phyloP scores from a whole-genome alignment of 2,329 filamentous ascomycete species.

The Apiospora saccharicola region DNA sequence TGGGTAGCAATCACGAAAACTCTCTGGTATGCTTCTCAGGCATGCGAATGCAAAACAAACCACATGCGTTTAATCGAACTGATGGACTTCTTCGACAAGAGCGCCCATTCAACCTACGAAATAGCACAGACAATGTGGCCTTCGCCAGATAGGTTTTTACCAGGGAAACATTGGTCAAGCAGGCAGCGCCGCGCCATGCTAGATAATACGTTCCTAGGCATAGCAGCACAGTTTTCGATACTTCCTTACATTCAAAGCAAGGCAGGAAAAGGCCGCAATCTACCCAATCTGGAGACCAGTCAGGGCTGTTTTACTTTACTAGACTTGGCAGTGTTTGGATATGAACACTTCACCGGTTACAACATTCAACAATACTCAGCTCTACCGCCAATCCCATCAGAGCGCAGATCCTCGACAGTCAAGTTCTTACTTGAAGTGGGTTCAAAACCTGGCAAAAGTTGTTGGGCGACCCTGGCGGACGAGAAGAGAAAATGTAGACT shows the following conservation, averaged over 20 bases:
- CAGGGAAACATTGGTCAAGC: background rate
- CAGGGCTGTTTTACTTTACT: background rate
- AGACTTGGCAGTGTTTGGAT: background rate
- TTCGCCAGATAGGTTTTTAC: too few species aligned
- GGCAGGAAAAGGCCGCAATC: rapidly evolving
- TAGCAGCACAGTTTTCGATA: background rate
- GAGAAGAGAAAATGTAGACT: background rate
- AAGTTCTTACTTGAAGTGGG: background rate
- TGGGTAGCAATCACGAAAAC: background rate
- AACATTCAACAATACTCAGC: too few species aligned
- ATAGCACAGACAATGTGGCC: background rate
- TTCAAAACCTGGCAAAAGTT: background rate
- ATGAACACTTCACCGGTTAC: background rate
- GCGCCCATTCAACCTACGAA: background rate
- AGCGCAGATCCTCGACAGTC: background rate
- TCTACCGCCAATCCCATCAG: background rate
- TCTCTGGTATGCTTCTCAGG: background rate
- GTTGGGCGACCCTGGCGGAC: background rate
- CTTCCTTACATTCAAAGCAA: background rate
- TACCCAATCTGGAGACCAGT: background rate
- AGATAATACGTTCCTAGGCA: background rate
- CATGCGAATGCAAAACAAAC: too few species aligned
- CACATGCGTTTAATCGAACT: background rate
- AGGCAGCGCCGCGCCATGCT: background rate
- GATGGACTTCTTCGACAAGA: background rate